Base-by-base conservation (phyloP, 495 filamentous ascomycete genomes). In the Evernia prunastri region DNA sequence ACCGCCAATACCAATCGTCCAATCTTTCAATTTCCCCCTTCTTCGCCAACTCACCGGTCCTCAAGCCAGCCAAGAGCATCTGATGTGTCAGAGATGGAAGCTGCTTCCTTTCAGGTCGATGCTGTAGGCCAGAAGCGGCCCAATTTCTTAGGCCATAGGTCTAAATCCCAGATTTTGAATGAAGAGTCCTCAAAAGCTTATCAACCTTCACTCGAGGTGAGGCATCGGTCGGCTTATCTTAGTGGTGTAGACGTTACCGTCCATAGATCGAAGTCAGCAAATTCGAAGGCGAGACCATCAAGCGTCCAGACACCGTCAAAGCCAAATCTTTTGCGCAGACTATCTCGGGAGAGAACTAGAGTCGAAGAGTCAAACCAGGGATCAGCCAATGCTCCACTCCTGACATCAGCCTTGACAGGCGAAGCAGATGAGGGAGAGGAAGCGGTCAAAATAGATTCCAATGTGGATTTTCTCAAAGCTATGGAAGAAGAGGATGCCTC, bases 301-400 rank as follows among this genome's bases (percentile, higher is more conserved):
- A 96, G 91, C 65, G 86, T 90, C 12, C 88, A 95, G 65, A 79
- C 91, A 17, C 89, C 89, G 65, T 84, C 89, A 3, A 93, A 89
- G 71, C 77, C 90, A 58, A 90, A 91, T 49, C 84, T 85, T 51
- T 78, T 71, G 39, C 67, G 69, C n/a, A 67, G 67, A 47, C 58
- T 69, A 45, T 66, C 66, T 27, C 60, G 53, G 37, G 66, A 70
- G 42, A 60, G 58, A 27, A 15, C 65, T 4, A 40, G 39, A 12
- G 18, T 39, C 25, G 63, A 36, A 35, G 60, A 64, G 45, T 5
- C 25, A 20, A 40, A 65, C 6, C 45, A 68, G 39, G 75, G 61
- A 63, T 74, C 56, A 69, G 72, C 64, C 13, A 35, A 56, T 60
- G 68, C 59, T 2, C 70, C 68, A n/a, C 72, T 75, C 5, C 71